Evolutionary conservation across 2,329 filamentous ascomycete genomes (phyloP).

Genomic region (Rhynchosporium secalis): DNA sequence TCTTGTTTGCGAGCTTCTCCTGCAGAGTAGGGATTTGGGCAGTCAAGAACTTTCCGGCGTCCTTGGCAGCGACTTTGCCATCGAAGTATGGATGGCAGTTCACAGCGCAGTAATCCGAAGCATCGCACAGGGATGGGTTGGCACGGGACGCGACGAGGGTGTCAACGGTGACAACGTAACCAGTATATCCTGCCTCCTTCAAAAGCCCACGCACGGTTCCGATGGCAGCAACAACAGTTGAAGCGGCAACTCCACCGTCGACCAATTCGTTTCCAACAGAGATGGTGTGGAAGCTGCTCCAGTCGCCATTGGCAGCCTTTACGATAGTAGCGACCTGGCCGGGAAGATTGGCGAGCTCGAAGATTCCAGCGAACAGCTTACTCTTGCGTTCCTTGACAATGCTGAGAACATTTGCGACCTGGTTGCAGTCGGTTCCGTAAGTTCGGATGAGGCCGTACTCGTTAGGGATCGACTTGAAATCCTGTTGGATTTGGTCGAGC

Average conservation of each 20-base stretch:
- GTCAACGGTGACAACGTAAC: conserved; percentile 78
- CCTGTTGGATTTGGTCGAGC: conserved; percentile 58
- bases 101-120: conserved; percentile 75
- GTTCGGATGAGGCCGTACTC: conserved; percentile 67
- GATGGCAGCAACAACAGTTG: conserved; percentile 59
- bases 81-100: conserved; percentile 89
- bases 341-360: conserved; percentile 57
- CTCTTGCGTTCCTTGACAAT: conserved; percentile 65
- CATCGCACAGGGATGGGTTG: conserved; percentile 68
- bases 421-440: conserved; percentile 79
- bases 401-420: conserved; percentile 61
- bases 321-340: conserved; percentile 62
- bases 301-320: conserved; percentile 60
- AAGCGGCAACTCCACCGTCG: conserved; percentile 58
- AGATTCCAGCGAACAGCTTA: conserved; percentile 75
- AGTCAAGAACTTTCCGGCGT: conserved; percentile 67
- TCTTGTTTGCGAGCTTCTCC: conserved; percentile 44
- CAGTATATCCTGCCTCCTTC: conserved; percentile 63
- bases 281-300: conserved; percentile 69
- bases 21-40: conserved; percentile 52
- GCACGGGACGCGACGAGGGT: conserved; percentile 68
- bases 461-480: conserved; percentile 57
- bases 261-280: conserved; percentile 81
- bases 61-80: conserved; percentile 54
- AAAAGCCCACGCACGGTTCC: conserved; percentile 57